Percentiles rank a stretch among this genome's conserved stretches.
Evolutionary conservation across 1,284 basidiomycete genomes (phyloP).

Genomic region (Sphaerobolus stellatus): DNA sequence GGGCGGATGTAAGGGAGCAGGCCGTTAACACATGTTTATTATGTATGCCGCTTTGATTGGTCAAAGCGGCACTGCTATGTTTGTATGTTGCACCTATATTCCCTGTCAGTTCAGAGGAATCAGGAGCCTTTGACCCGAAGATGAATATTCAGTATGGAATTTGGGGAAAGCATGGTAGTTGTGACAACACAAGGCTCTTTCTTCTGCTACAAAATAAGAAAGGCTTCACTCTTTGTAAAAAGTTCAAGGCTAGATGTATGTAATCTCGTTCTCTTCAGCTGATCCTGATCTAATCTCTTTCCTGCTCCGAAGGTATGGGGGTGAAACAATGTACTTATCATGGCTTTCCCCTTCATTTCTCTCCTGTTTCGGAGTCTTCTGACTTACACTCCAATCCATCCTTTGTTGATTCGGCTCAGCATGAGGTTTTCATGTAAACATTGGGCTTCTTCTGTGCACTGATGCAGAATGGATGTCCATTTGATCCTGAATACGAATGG

Average conservation of each 20-base stretch:
- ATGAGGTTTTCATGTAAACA: slow-evolving; percentile 21
- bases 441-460: slow-evolving; percentile 22
- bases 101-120: too few species aligned
- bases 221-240: background rate
- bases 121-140: too few species aligned
- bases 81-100: too few species aligned
- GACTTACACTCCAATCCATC: background rate
- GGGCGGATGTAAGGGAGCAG: too few species aligned
- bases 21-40: too few species aligned
- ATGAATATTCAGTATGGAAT: background rate
- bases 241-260: background rate
- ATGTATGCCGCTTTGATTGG: too few species aligned
- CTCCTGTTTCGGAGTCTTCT: background rate
- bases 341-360: background rate
- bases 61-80: too few species aligned
- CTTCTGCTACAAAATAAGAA: background rate
- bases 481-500: slow-evolving; percentile 3
- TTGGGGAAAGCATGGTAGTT: background rate
- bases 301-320: background rate
- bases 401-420: background rate
- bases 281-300: too few species aligned
- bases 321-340: background rate
- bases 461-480: slow-evolving; percentile 18
- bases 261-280: too few species aligned
- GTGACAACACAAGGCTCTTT: background rate